Percentiles rank a stretch among this genome's conserved stretches.
phyloP scores from a whole-genome alignment of 495 filamentous ascomycete genomes.

The Penicillium mononematosum region DNA sequence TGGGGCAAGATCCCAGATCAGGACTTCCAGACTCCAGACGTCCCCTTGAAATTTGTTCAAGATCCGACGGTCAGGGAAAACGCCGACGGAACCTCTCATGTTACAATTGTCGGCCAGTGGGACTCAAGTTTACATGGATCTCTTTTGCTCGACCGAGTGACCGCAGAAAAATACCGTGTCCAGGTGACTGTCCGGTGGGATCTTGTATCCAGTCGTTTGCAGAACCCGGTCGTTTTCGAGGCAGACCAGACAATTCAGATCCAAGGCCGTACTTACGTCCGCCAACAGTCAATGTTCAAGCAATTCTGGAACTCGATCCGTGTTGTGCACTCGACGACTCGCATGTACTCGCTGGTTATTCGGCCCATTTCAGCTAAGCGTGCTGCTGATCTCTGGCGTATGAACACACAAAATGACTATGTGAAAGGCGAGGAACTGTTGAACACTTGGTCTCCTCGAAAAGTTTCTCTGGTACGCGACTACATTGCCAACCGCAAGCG shows the following conservation, averaged over 20 bases:
- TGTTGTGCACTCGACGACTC: constrained; percentile 80
- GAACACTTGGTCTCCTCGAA: constrained; percentile 79
- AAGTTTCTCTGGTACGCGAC: constrained; percentile 82
- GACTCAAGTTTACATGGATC: constrained; percentile 93
- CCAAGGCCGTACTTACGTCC: constrained; percentile 77
- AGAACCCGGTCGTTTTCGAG: constrained; percentile 80
- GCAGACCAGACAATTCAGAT: constrained; percentile 79
- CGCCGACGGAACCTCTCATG: constrained; percentile 85
- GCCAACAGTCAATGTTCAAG: constrained; percentile 81
- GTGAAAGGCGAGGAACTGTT: constrained; percentile 92
- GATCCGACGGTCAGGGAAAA: constrained; percentile 76
- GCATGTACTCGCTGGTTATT: constrained; percentile 81
- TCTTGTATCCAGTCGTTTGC: constrained; percentile 72
- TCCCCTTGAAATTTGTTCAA: constrained; percentile 71
- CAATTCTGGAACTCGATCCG: constrained; percentile 81
- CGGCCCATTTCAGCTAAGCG: constrained; percentile 86
- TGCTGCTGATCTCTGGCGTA: constrained; percentile 91
- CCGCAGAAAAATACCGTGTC: constrained; percentile 85
- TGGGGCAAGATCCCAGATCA: constrained; percentile 81
- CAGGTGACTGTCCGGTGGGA: constrained; percentile 86
- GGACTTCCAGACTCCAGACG: constrained; percentile 65
- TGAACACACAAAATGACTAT: constrained; percentile 92
- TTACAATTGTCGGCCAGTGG: constrained; percentile 87
- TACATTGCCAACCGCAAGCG: constrained; percentile 71
- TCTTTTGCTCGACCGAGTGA: constrained; percentile 82